Evolutionary conservation across 768 basidiomycete genomes (phyloP), one percentile per base, ranked within the genome.

Genomic region (Mycena vitilis): DNA sequence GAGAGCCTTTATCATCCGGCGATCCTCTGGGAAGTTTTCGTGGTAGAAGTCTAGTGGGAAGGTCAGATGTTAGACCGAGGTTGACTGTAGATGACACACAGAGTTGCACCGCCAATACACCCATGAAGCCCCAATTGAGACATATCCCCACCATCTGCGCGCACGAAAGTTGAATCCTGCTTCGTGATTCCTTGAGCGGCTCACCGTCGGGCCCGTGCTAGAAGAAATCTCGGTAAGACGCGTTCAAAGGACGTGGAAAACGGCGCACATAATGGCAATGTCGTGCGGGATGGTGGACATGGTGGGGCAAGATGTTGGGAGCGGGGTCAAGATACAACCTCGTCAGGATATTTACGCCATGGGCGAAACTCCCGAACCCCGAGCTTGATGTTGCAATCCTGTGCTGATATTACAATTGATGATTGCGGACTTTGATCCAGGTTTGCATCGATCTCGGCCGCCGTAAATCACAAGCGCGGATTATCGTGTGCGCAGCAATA

Each of bases 71-170:
- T 23, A 23, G 38, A 44, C 38, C 20, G 34, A 13, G 10, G 48
- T 34, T 23, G 18, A 2, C 40, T n/a, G 12, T 20, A 18, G n/a
- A 20, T 3, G 5, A 63, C 53, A 13, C 36, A 63, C 52, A 66
- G 13, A 66, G 2, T 16, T 66, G 65, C 22, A n/a, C 65, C 34
- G 38, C 18, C 65, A 66, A 37, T 0, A 66, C 22, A 3, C 65
- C 65, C 65, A 60, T 66, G 44, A 66, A 66, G 10, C 65, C 65
- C 65, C 65, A 66, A 58, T 66, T 66, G 53, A 66, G 65, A 18
- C 58, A 60, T 37, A 66, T 66, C 49, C 65, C 65, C 30, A 66
- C 20, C 65, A 66, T 60, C 65, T 60, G 13, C 20, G 12, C 23
- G 13, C 22, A 5, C 22, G 6, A 22, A 40, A 37, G 60, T 61